phyloP scores from a whole-genome alignment of 371 early-diverging fungal genomes.

The Neoconidiobolus thromboides region DNA sequence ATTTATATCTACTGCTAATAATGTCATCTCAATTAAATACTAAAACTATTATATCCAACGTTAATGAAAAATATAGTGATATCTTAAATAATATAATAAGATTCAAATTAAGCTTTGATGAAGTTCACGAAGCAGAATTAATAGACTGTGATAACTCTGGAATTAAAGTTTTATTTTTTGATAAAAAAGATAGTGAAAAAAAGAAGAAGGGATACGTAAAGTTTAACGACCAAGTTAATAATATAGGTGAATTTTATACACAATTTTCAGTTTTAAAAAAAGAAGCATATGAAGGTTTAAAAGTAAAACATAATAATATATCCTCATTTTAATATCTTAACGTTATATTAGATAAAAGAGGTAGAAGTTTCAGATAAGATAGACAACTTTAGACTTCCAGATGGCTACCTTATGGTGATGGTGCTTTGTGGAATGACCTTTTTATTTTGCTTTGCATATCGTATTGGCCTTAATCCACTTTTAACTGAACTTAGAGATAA shows the following conservation, averaged over 20 bases:
- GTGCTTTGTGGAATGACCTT: background rate
- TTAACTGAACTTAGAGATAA: background rate
- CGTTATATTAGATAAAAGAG: background rate
- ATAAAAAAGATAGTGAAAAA: too few relatives aligned
- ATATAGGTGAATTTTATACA: background rate
- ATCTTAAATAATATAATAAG: too few relatives aligned
- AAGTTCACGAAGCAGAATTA: too few relatives aligned
- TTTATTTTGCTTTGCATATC: background rate
- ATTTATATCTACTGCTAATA: too few relatives aligned
- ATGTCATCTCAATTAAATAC: too few relatives aligned
- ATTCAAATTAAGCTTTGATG: too few relatives aligned
- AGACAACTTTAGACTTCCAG: constrained; percentile 2
- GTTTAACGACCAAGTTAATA: too few relatives aligned
- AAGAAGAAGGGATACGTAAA: too few relatives aligned
- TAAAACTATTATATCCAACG: too few relatives aligned
- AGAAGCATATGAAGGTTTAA: background rate
- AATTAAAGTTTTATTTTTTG: too few relatives aligned
- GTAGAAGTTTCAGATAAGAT: background rate
- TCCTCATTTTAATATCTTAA: background rate
- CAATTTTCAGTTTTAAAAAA: background rate
- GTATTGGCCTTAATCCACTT: background rate
- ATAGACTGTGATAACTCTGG: too few relatives aligned
- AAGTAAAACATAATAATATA: background rate
- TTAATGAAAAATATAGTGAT: too few relatives aligned
- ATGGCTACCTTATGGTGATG: background rate